Percentiles rank a stretch among this genome's conserved stretches.
Evolutionary conservation across 2,329 filamentous ascomycete species (phyloP).

Genomic region (Colletotrichum chrysophilum): DNA sequence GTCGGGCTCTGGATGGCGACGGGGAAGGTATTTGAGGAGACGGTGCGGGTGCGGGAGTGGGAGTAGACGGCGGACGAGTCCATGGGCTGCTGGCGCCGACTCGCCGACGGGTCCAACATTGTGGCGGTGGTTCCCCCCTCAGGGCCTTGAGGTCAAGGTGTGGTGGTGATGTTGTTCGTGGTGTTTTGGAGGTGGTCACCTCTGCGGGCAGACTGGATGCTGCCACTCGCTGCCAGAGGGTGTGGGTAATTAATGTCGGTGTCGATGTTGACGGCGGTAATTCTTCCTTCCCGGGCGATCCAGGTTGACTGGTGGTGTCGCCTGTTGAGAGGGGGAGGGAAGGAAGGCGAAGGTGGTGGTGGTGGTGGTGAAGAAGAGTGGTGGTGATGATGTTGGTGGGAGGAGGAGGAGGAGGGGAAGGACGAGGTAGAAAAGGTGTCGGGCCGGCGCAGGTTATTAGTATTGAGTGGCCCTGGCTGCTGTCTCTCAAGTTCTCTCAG

Average conservation of each 20-base stretch:
- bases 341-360: not conserved
- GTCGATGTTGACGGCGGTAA: not conserved
- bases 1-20: slow-evolving; percentile 30
- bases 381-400: not conserved
- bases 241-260: not conserved
- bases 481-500: not conserved
- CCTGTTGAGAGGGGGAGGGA: not conserved
- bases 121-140: not conserved
- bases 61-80: slow-evolving; percentile 44
- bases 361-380: not conserved
- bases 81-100: slow-evolving; percentile 27
- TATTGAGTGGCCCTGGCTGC: not conserved
- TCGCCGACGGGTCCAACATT: slow-evolving; percentile 25
- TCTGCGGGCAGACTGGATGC: not conserved
- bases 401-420: not conserved
- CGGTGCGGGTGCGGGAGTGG: slow-evolving; percentile 62
- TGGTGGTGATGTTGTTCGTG: not conserved
- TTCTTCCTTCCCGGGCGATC: not conserved
- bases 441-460: not conserved
- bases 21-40: slow-evolving; percentile 60
- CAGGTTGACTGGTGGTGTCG: not conserved
- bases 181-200: not conserved
- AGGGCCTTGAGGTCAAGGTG: not conserved
- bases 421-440: not conserved
- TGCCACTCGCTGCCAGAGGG: not conserved